phyloP scores from a whole-genome alignment of 345 rosid genomes.

The Eucalyptus polyanthemos region DNA sequence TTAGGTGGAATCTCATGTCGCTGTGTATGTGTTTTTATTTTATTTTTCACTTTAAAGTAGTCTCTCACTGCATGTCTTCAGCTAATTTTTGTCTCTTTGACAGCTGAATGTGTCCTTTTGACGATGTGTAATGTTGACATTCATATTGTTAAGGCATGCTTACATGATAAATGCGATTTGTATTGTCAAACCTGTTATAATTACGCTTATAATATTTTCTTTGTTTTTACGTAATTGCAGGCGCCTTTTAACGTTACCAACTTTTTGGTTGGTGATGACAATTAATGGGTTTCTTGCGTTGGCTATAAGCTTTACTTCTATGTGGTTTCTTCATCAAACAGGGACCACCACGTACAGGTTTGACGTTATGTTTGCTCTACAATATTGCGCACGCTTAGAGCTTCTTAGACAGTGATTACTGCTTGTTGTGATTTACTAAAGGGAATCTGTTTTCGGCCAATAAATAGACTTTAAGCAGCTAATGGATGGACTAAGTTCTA shows the following conservation, averaged over 20 bases:
- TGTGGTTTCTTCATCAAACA: constrained; percentile 99
- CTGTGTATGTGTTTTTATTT: background rate
- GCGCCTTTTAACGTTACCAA: constrained; percentile 66
- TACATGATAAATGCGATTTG: background rate
- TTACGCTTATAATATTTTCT: background rate
- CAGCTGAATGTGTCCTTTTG: background rate
- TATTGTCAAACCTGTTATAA: background rate
- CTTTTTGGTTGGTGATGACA: constrained; percentile 83
- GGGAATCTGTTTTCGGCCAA: background rate
- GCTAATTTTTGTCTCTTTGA: background rate
- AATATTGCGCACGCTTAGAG: background rate
- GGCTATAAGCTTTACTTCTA: constrained; percentile 92
- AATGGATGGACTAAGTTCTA: background rate
- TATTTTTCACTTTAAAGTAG: background rate
- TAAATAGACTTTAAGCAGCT: background rate
- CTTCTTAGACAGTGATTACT: background rate
- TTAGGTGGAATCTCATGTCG: background rate
- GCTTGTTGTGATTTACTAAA: background rate
- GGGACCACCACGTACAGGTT: constrained; percentile 96
- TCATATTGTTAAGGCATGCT: background rate
- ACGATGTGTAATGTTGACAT: background rate
- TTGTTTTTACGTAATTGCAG: constrained; percentile 13
- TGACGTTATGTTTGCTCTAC: background rate
- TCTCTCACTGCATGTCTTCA: background rate
- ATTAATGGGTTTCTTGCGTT: constrained; percentile 78